Conservation (phyloP, 2,329 filamentous ascomycete species). For the Capronia epimyces region DNA sequence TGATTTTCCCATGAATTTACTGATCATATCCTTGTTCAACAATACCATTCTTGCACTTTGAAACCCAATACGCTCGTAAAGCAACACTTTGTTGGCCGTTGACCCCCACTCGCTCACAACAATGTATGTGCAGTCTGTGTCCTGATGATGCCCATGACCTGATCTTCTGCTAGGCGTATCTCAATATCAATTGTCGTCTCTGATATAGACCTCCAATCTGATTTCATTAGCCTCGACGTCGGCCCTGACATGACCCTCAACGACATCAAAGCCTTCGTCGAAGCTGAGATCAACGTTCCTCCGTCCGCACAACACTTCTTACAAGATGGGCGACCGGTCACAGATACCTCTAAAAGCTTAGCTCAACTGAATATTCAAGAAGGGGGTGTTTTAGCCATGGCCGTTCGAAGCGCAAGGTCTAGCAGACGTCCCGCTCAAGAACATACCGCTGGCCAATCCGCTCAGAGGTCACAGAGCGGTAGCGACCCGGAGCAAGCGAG, state of each 20-base stretch:
- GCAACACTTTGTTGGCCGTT: too few species aligned
- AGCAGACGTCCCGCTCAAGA: slow-evolving; percentile 18
- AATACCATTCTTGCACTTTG: too few species aligned
- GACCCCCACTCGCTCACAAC: neutral
- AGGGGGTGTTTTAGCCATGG: slow-evolving; percentile 86
- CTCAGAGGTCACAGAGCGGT: slow-evolving; percentile 30
- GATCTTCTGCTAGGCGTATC: slow-evolving; percentile 61
- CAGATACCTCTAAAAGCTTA: slow-evolving; percentile 72
- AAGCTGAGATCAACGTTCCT: slow-evolving; percentile 73
- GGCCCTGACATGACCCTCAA: slow-evolving; percentile 75
- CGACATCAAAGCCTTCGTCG: slow-evolving; percentile 80
- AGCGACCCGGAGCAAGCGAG: slow-evolving; percentile 74
- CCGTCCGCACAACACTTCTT: slow-evolving; percentile 74
- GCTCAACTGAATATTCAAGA: slow-evolving; percentile 74
- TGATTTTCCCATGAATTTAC: neutral
- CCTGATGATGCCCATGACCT: neutral
- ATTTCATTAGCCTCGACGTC: slow-evolving; percentile 76
- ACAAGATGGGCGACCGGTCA: slow-evolving; percentile 78
- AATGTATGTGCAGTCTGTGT: neutral
- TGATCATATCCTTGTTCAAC: neutral
- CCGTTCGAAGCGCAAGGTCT: slow-evolving; percentile 50
- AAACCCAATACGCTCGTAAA: too few species aligned
- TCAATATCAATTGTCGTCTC: slow-evolving; percentile 78
- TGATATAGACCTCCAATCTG: slow-evolving; percentile 60
- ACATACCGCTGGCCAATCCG: slow-evolving; percentile 23